Base-by-base conservation (phyloP, 1,284 basidiomycete genomes). In the Leccinum subrobustum region DNA sequence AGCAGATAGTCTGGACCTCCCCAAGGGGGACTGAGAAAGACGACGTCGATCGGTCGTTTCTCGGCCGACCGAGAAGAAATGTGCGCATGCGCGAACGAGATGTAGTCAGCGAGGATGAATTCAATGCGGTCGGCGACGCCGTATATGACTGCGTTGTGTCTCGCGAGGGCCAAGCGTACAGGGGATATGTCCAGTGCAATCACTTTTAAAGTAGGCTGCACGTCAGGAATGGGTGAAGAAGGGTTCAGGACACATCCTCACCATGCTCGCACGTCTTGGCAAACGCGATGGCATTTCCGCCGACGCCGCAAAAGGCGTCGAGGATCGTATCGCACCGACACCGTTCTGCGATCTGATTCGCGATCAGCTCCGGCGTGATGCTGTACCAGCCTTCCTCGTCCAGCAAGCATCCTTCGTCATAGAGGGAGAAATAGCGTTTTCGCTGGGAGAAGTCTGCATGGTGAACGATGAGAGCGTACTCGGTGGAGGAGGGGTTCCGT, bases 291-390 rank as follows among this genome's bases (percentile, higher is more conserved):
- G 95, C 87, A 70, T 99, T 99, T 3, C 97, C 97, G 8, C 97
- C 97, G 0, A 98, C 96, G 0, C 97, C 97, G 70, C 95, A 98
- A 72, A 98, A 99, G 1, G 95, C 94, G 70, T 99, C 97, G 27
- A 96, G 79, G 55, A 96, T 81, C 3, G 87, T 88, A 66, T 88
- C 88, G 67, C 90, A 95, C 25, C 90, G 82, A 78, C 96, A 97
- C 29, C 96, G 80, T 65, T 95, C 89, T 0, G 97, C 96, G 54
- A 98, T 97, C 70, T 95, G 94, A 62, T 85, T 78, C 3, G 96
- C 97, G 16, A 99, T 89, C 37, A 83, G 82, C 70, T 99, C 96
- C 0, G 97, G 96, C 0, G 97, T 99, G 58, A 99, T 89, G 61
- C 93, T 95, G 76, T 91, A 99, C 97, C 97, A 99, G 3, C 95